Evolutionary conservation across 2,329 filamentous ascomycete species (phyloP).

Genomic region (Penicillium concentricum): DNA sequence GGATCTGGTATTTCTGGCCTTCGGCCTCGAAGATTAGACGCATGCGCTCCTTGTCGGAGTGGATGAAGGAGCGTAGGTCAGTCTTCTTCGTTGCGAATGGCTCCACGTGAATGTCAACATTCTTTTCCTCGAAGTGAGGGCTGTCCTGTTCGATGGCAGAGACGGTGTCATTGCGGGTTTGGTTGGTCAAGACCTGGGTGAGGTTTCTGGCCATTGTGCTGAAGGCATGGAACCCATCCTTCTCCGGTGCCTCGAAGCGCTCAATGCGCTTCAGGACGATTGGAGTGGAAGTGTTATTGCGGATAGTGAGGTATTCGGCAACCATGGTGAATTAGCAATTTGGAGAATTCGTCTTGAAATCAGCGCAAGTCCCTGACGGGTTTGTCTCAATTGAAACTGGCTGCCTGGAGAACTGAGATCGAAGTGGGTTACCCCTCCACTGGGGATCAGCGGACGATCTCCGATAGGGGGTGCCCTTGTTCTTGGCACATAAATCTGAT

Average conservation of each 20-base stretch:
- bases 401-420: slow-evolving; percentile 3
- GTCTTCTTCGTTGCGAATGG: slow-evolving; percentile 68
- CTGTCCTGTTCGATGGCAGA: slow-evolving; percentile 51
- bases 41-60: slow-evolving; percentile 62
- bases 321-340: slow-evolving; percentile 31
- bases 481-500: slow-evolving; percentile 19
- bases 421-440: slow-evolving; percentile 17
- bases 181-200: slow-evolving; percentile 43
- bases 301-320: slow-evolving; percentile 62
- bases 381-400: too few species aligned
- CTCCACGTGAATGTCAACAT: slow-evolving; percentile 62
- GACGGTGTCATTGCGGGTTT: slow-evolving; percentile 46
- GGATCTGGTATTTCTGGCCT: slow-evolving; percentile 68
- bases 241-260: slow-evolving; percentile 63
- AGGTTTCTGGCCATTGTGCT: slow-evolving; percentile 50
- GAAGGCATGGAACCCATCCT: slow-evolving; percentile 29
- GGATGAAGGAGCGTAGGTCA: slow-evolving; percentile 60
- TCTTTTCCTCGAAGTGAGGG: slow-evolving; percentile 60
- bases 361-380: not conserved
- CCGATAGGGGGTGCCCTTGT: slow-evolving; percentile 8
- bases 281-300: slow-evolving; percentile 75
- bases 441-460: slow-evolving; percentile 17
- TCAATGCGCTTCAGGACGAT: slow-evolving; percentile 72
- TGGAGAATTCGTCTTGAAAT: not conserved
- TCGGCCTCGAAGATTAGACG: slow-evolving; percentile 70